These are phyloP conservation scores for Acrodontium crateriforme DNA, from an alignment of 2,329 filamentous ascomycete genomes.

Conservation along the genomic window DNA sequence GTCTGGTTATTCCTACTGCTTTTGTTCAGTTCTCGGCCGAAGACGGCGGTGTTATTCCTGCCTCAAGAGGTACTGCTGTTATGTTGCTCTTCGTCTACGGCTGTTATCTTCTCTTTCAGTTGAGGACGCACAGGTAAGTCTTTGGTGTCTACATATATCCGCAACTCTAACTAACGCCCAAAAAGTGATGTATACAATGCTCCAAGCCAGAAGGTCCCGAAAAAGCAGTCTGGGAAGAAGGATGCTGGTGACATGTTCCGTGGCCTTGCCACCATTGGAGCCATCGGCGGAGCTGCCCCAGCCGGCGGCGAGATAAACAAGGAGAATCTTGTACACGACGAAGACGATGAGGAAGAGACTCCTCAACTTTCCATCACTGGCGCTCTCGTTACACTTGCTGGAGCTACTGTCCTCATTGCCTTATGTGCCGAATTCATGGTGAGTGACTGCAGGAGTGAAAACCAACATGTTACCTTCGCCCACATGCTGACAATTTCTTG, in stretches of 20 bases:
- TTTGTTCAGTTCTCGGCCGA: constrained; percentile 46
- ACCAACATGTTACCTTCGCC: too few species aligned
- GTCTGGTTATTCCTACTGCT: constrained; percentile 79
- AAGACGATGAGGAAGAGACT: constrained; percentile 58
- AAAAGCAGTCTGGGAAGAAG: constrained; percentile 32
- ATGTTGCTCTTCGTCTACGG: constrained; percentile 75
- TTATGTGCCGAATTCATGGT: constrained; percentile 60
- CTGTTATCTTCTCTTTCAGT: constrained; percentile 78
- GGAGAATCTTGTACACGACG: constrained; percentile 33
- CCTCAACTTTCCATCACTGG: constrained; percentile 61
- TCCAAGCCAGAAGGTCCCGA: constrained; percentile 64
- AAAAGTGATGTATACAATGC: constrained; percentile 70
- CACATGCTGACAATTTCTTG: too few species aligned
- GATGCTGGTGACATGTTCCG: constrained; percentile 36
- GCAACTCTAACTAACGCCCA: too few species aligned
- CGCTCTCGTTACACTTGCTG: constrained; percentile 55
- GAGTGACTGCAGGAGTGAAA: too few species aligned
- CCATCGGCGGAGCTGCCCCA: constrained; percentile 36
- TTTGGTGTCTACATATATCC: too few species aligned
- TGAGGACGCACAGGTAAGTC: constrained; percentile 73
- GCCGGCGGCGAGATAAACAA: constrained; percentile 37
- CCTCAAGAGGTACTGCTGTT: constrained; percentile 61
- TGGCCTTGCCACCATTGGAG: constrained; percentile 40
- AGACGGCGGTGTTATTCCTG: constrained; percentile 13
- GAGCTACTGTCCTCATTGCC: constrained; percentile 67